These are phyloP conservation scores for Aristolochia contorta DNA, from an alignment of 164 flowering plant species.

Conservation along the genomic window DNA sequence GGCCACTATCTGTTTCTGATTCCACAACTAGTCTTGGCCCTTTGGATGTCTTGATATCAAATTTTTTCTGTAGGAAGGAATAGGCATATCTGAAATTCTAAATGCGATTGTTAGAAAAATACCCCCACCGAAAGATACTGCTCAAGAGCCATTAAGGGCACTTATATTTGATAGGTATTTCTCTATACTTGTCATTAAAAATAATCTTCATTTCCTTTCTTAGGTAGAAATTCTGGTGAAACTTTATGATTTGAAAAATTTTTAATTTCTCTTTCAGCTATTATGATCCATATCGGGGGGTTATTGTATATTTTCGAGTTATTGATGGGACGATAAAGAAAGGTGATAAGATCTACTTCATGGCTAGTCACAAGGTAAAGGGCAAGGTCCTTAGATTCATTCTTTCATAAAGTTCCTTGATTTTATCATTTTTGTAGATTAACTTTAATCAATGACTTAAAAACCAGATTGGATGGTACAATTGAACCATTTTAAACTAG, in stretches of 20 bases:
- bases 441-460: no score
- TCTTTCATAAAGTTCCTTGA: not conserved
- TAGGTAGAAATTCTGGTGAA: not conserved
- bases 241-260: no score
- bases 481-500: no score
- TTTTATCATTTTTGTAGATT: not conserved
- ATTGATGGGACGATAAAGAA: constrained; percentile 82
- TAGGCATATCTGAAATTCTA: constrained; percentile 77
- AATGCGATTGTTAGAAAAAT: constrained; percentile 73
- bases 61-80: constrained; percentile 63
- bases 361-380: constrained; percentile 89
- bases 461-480: no score
- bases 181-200: not conserved
- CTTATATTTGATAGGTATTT: constrained; percentile 90
- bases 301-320: constrained; percentile 88
- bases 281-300: constrained; percentile 94
- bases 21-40: no score
- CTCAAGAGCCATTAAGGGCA: constrained; percentile 74
- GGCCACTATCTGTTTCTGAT: no score
- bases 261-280: constrained; percentile 46
- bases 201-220: not conserved
- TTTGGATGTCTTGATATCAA: not conserved
- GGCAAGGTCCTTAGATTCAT: not conserved
- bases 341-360: constrained; percentile 79
- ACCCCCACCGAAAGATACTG: constrained; percentile 70